phyloP scores from a whole-genome alignment of 73 alveolate species.

The Paramecium octaurelia region DNA sequence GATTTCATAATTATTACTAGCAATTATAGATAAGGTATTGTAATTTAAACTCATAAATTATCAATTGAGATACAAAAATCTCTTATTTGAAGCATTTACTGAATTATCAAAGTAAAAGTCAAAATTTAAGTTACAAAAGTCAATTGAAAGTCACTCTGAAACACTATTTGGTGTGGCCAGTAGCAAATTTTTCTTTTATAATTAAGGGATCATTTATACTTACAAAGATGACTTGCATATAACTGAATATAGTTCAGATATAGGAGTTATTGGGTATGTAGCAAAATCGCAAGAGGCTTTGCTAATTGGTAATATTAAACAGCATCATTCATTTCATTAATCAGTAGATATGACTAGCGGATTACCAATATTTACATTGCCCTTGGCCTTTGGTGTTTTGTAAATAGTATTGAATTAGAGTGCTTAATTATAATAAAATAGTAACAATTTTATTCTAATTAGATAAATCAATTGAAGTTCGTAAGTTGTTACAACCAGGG shows the following conservation, averaged over 20 bases:
- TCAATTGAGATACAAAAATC: conserved; percentile 35
- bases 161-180: conserved; percentile 27
- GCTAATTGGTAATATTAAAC: neutral
- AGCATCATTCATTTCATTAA: conserved; percentile 14
- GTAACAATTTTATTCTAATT: neutral
- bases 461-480: conserved; percentile 3
- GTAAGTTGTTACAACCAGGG: neutral
- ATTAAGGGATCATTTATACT: neutral
- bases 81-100: conserved; percentile 9
- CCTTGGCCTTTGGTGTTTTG: neutral
- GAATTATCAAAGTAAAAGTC: neutral
- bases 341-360: neutral
- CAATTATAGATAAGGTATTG: neutral
- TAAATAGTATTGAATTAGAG: conserved; percentile 20
- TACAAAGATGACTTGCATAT: neutral
- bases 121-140: neutral
- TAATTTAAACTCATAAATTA: neutral
- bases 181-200: neutral
- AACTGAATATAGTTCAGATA: neutral
- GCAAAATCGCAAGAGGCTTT: neutral
- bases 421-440: neutral
- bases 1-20: neutral
- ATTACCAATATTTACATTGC: conserved; percentile 27
- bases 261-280: conserved; percentile 22
- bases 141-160: conserved; percentile 2